A percentile compares a stretch with the other conserved stretches of the same genome.
phyloP scores from a whole-genome alignment of 1,139 yeast species.

The Ogataea hybrid region DNA sequence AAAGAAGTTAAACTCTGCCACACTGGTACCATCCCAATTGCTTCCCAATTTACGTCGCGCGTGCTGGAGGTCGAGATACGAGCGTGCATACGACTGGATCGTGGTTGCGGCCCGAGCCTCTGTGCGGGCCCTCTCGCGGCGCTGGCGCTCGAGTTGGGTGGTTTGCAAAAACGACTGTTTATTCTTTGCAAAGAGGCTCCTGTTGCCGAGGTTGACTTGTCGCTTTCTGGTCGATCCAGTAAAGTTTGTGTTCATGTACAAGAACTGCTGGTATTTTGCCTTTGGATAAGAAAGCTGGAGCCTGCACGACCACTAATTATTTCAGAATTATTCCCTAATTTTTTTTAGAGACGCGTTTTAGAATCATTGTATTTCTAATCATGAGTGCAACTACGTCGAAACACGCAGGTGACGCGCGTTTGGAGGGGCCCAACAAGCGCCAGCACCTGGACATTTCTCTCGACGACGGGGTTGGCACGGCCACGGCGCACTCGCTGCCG shows the following conservation, averaged over 20 bases:
- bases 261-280: constrained; percentile 3
- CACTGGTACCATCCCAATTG: constrained; percentile 23
- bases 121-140: constrained; percentile 55
- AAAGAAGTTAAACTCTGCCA: constrained; percentile 23
- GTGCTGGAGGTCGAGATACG: constrained; percentile 30
- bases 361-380: neutral
- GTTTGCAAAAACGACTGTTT: constrained; percentile 50
- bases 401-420: constrained; percentile 4
- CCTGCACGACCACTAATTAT: constrained; percentile 5
- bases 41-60: constrained; percentile 13
- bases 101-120: constrained; percentile 47
- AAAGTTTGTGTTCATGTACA: constrained; percentile 41
- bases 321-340: neutral
- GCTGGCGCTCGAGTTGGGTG: constrained; percentile 64
- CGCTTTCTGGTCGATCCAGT: constrained; percentile 64
- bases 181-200: constrained; percentile 34
- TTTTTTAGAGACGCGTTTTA: constrained; percentile 10
- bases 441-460: constrained; percentile 22
- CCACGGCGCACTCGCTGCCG: constrained; percentile 45
- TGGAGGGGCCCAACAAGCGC: constrained; percentile 16
- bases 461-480: constrained; percentile 27
- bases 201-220: constrained; percentile 73
- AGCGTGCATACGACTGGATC: constrained; percentile 49
- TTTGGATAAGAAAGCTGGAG: constrained; percentile 6
- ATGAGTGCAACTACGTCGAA: constrained; percentile 3